Evolutionary conservation across 495 filamentous ascomycete genomes (phyloP).

Genomic region (Xylaria nigripes): DNA sequence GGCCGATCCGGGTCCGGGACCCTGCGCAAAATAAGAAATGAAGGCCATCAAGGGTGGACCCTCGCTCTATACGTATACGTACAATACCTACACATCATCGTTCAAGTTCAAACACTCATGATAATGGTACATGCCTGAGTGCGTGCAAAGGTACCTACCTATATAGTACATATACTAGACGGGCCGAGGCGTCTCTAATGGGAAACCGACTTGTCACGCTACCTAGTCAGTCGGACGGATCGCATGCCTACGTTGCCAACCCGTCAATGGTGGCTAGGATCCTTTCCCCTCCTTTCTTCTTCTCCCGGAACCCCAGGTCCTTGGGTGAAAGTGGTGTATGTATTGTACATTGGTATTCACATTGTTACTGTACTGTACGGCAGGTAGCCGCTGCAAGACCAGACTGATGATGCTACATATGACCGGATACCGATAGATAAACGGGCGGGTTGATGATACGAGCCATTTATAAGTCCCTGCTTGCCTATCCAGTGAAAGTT

Average conservation of each 20-base stretch:
- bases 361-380: too few species aligned
- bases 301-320: neutral
- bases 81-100: too few species aligned
- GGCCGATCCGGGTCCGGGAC: neutral
- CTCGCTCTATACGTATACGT: too few species aligned
- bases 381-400: neutral
- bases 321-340: neutral
- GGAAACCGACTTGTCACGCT: neutral
- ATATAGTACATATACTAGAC: neutral
- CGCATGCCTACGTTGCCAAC: neutral
- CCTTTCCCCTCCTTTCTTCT: neutral
- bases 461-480: neutral
- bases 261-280: neutral
- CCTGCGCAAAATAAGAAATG: too few species aligned
- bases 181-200: constrained; percentile 5
- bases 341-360: too few species aligned
- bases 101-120: neutral
- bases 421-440: neutral
- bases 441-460: neutral
- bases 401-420: neutral
- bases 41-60: too few species aligned
- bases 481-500: too few species aligned
- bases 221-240: neutral
- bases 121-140: too few species aligned
- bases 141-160: neutral